Evolutionary conservation across 768 basidiomycete genomes (phyloP).

Genomic region (Naganishia onofrii): DNA sequence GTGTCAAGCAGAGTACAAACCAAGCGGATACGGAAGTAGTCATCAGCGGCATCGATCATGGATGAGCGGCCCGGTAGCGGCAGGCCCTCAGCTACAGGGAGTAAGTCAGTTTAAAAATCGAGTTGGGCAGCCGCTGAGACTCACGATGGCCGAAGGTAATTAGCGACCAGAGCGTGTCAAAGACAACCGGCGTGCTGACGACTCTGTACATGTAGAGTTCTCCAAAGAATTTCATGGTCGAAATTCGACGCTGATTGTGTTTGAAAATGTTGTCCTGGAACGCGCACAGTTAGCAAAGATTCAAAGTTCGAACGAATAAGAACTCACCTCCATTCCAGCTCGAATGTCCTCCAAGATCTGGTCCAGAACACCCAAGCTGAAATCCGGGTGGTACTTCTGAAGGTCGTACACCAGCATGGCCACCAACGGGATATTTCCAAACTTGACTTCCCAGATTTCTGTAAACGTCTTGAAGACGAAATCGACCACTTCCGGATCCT

Average conservation of each 20-base stretch:
- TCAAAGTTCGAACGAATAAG: no score
- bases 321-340: slow-evolving; percentile 68
- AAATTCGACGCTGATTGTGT: slow-evolving; percentile 86
- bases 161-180: slow-evolving; percentile 90
- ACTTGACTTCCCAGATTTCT: slow-evolving; percentile 98
- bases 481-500: slow-evolving; percentile 62
- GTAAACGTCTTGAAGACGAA: slow-evolving; percentile 84
- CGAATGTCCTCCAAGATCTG: slow-evolving; percentile 91
- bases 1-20: slow-evolving; percentile 91
- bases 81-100: slow-evolving; percentile 71
- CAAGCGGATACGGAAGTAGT: slow-evolving; percentile 89
- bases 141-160: slow-evolving; percentile 93
- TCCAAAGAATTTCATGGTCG: slow-evolving; percentile 89
- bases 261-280: slow-evolving; percentile 78
- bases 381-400: slow-evolving; percentile 86
- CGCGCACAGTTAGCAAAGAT: no score
- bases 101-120: slow-evolving; percentile 9
- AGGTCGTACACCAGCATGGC: slow-evolving; percentile 95
- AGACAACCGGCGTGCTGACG: slow-evolving; percentile 80
- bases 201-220: slow-evolving; percentile 96
- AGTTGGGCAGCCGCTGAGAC: slow-evolving; percentile 48
- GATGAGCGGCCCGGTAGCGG: slow-evolving; percentile 74
- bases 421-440: slow-evolving; percentile 77
- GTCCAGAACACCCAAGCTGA: slow-evolving; percentile 82
- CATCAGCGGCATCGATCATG: slow-evolving; percentile 84